Conservation (phyloP, 139 green algal genomes). For the Pleodorina starrii region DNA sequence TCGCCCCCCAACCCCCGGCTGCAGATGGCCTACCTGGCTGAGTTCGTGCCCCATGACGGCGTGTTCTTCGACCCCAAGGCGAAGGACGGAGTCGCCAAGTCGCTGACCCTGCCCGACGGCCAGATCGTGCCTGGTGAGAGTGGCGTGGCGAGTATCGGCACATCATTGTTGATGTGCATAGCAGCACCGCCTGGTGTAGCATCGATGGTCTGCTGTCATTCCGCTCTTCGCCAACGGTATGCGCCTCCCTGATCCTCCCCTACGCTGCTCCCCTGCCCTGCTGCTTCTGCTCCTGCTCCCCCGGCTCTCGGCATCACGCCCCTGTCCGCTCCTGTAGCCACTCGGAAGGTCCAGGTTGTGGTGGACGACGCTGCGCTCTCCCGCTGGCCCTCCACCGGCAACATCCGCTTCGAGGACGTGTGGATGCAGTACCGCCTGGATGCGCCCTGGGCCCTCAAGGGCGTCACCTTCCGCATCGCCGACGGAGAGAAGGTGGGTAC, state of each 20-base stretch:
- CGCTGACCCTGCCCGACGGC: constrained; percentile 31
- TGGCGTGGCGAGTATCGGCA: too few species aligned
- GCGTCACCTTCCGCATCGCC: constrained; percentile 67
- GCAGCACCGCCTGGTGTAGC: too few species aligned
- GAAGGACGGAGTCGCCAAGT: constrained; percentile 20
- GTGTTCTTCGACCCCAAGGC: constrained; percentile 43
- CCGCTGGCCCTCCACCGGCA: constrained; percentile 62
- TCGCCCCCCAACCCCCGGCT: too few species aligned
- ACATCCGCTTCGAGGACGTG: constrained; percentile 65
- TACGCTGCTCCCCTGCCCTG: too few species aligned
- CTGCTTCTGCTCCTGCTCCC: too few species aligned
- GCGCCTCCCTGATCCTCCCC: too few species aligned
- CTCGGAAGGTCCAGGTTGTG: constrained; percentile 37
- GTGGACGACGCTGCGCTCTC: constrained; percentile 29
- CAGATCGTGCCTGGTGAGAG: constrained; percentile 36
- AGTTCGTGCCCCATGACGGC: constrained; percentile 62
- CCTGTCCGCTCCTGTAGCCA: neutral
- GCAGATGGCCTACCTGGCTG: constrained; percentile 63
- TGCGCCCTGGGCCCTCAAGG: constrained; percentile 60
- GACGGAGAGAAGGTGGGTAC: constrained; percentile 75
- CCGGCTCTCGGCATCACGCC: too few species aligned
- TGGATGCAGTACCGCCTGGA: constrained; percentile 72
- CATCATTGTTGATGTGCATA: too few species aligned
- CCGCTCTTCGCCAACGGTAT: too few species aligned
- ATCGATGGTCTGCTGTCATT: too few species aligned